phyloP scores from a whole-genome alignment of 169 alveolate genomes.

The Plasmodium gallinaceum region DNA sequence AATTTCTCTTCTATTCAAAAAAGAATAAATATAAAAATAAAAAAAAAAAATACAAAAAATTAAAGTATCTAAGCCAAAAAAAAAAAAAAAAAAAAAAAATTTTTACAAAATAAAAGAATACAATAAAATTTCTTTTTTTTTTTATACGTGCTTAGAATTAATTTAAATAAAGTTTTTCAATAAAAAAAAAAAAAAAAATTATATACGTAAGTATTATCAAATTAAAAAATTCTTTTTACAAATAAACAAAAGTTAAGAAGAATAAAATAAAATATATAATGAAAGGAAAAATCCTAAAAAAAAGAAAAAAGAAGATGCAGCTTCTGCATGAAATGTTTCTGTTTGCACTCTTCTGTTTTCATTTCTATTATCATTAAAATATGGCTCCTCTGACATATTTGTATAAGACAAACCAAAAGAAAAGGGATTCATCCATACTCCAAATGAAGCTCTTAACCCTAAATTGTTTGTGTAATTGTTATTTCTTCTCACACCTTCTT shows the following conservation, averaged over 20 bases:
- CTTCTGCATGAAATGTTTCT: slow-evolving; percentile 69
- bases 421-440: slow-evolving; percentile 69
- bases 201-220: not conserved
- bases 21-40: no score
- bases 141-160: slow-evolving; percentile 10
- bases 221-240: not conserved
- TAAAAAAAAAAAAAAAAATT: not conserved
- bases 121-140: not conserved
- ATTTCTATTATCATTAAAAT: slow-evolving; percentile 38
- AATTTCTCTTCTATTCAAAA: no score
- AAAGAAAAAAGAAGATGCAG: slow-evolving; percentile 75
- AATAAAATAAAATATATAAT: slow-evolving; percentile 67
- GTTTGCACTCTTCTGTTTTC: slow-evolving; percentile 37
- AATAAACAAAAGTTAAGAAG: slow-evolving; percentile 25
- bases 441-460: slow-evolving; percentile 75
- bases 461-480: slow-evolving; percentile 39
- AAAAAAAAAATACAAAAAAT: no score
- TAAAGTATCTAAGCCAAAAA: not conserved
- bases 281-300: slow-evolving; percentile 67
- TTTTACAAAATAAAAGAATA: no score
- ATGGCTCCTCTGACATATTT: slow-evolving; percentile 64
- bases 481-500: slow-evolving; percentile 57
- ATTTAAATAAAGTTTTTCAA: slow-evolving; percentile 15
- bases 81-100: not conserved
- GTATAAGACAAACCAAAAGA: slow-evolving; percentile 70